These are phyloP conservation scores for Plenodomus biglobosus DNA, from an alignment of 2,329 filamentous ascomycete species.

Conservation along the genomic window DNA sequence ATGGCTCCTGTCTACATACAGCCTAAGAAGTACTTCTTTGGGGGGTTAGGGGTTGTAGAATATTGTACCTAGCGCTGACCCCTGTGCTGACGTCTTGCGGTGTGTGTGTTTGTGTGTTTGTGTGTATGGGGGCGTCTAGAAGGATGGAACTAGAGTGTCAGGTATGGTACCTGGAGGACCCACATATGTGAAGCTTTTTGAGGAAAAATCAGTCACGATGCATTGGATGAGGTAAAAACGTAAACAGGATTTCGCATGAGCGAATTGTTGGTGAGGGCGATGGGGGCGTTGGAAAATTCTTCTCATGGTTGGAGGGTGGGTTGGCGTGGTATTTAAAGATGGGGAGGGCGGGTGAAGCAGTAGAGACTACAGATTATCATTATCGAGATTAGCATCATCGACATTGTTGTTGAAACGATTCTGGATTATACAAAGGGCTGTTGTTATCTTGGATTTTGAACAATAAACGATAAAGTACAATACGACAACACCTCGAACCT, in stretches of 20 bases:
- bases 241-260: conserved; percentile 12
- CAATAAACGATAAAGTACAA: too few species aligned
- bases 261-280: neutral
- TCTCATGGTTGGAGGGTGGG: too few species aligned
- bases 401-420: too few species aligned
- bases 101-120: conserved; percentile 7
- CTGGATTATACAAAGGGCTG: too few species aligned
- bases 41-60: conserved; percentile 2
- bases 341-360: neutral
- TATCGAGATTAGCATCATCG: too few species aligned
- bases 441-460: too few species aligned
- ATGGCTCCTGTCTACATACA: conserved; percentile 2
- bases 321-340: conserved; percentile 15
- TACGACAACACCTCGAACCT: neutral
- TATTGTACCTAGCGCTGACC: neutral
- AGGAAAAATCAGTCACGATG: conserved; percentile 17
- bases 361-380: too few species aligned
- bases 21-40: neutral
- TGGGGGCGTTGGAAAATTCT: conserved; percentile 5
- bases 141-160: too few species aligned
- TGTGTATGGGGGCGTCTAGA: neutral
- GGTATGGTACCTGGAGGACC: conserved; percentile 8
- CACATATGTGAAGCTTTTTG: conserved; percentile 11
- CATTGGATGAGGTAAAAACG: conserved; percentile 10
- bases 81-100: conserved; percentile 12